phyloP scores from a whole-genome alignment of 805 yeast genomes.

The Wickerhamomyces silvicola region DNA sequence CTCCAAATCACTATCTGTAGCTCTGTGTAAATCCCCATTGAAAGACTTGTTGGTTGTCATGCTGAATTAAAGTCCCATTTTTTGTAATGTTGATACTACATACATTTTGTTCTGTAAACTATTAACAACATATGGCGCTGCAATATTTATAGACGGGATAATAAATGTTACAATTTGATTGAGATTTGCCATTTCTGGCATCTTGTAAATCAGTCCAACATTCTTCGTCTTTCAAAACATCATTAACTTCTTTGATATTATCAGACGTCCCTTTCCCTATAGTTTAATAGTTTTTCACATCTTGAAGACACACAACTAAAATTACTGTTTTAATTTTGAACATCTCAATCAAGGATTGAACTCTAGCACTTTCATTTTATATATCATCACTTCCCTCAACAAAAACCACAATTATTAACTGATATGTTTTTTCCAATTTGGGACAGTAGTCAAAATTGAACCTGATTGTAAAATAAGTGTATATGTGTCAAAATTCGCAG shows the following conservation, averaged over 20 bases:
- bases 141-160: slow-evolving; percentile 29
- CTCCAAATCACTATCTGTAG: slow-evolving; percentile 21
- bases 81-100: slow-evolving; percentile 58
- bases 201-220: slow-evolving; percentile 80
- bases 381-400: slow-evolving; percentile 74
- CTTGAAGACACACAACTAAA: slow-evolving; percentile 60
- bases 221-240: slow-evolving; percentile 49
- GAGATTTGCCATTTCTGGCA: slow-evolving; percentile 37
- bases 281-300: slow-evolving; percentile 60
- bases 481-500: slow-evolving; percentile 94
- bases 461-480: slow-evolving; percentile 91
- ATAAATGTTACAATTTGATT: slow-evolving; percentile 21
- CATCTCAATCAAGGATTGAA: slow-evolving; percentile 58
- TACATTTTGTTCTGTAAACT: slow-evolving; percentile 25
- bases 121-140: slow-evolving; percentile 18
- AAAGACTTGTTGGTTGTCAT: slow-evolving; percentile 59
- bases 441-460: slow-evolving; percentile 87
- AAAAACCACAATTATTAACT: slow-evolving; percentile 77
- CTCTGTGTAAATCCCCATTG: slow-evolving; percentile 22
- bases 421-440: slow-evolving; percentile 83
- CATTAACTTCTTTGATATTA: slow-evolving; percentile 40
- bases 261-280: slow-evolving; percentile 62
- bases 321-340: slow-evolving; percentile 80
- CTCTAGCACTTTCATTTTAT: slow-evolving; percentile 58
- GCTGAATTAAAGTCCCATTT: slow-evolving; percentile 70